Evolutionary conservation across 2,329 filamentous ascomycete genomes (phyloP).

Genomic region (Aspergillus aculeatinus): DNA sequence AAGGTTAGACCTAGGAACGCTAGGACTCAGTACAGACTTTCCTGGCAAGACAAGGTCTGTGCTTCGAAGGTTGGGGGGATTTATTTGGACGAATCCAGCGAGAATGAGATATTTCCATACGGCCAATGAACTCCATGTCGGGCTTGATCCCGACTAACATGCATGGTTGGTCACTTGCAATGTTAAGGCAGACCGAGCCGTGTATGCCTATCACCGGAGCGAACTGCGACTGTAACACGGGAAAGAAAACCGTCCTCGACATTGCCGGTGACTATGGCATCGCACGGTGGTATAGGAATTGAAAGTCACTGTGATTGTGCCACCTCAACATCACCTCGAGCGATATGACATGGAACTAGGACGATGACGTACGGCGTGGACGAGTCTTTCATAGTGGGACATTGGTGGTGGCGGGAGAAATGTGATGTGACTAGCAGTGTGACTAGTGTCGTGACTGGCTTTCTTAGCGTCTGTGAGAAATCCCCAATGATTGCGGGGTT

Average conservation of each 20-base stretch:
- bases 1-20: neutral
- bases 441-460: constrained; percentile 10
- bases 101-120: neutral
- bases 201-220: neutral
- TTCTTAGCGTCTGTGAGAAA: neutral
- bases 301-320: neutral
- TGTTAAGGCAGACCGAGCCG: neutral
- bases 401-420: constrained; percentile 10
- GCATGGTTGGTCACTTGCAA: neutral
- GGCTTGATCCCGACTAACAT: neutral
- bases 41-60: neutral
- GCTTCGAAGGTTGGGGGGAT: neutral
- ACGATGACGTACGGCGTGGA: neutral
- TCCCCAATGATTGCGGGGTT: constrained; percentile 8
- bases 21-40: neutral
- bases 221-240: neutral
- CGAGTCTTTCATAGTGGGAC: neutral
- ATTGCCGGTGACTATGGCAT: neutral
- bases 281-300: neutral
- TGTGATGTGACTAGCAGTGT: constrained; percentile 17
- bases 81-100: neutral
- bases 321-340: neutral
- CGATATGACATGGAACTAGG: neutral
- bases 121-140: neutral
- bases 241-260: neutral